Evolutionary conservation across 306 rosid species (phyloP), one percentile per base, ranked within the genome.

Genomic region (Comarum palustre): DNA sequence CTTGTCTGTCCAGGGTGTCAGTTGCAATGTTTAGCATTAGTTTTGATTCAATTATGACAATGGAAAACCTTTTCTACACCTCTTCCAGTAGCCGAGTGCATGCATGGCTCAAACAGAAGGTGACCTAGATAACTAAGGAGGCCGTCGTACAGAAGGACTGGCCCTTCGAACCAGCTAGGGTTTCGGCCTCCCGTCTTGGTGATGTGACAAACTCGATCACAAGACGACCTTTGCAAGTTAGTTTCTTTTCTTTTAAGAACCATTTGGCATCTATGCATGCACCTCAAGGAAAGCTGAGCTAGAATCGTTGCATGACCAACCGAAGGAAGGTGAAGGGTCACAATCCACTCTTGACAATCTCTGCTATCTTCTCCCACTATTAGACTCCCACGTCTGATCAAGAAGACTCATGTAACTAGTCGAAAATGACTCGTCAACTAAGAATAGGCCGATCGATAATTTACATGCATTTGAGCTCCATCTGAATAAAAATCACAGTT

Each of bases 351-450:
- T 68, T 61, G 70, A 66, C 82, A 71, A 45, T 39, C 8, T 48
- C 34, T 51, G 51, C 63, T 17, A 27, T 12, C 39, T 72, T 79
- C 60, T 71, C 42, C 75, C 74, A 69, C 80, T 24, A 72, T 62
- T 75, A 4, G 32, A 61, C 27, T 69, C 77, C 74, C 70, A 68
- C 64, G 24, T 80, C 73, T 36, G 73, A 72, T 25, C 51, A 14
- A 13, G 48, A 15, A 60, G 41, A 60, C 66, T 60, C 66, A 16
- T 6, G 41, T n/a, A 52, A 71, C 65, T 0, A 3, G 22, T 54
- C 27, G 75, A 64, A 65, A 29, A 79, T 72, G 88, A 87, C 83
- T 71, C 77, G 77, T 82, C 83, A 85, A 91, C 89, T 79, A 84
- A 73, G 75, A 54, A 63, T 50, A n/a, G 4, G 20, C 52, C 52